Evolutionary conservation across 2,329 filamentous ascomycete species (phyloP).

Genomic region (Biscogniauxia sp.): DNA sequence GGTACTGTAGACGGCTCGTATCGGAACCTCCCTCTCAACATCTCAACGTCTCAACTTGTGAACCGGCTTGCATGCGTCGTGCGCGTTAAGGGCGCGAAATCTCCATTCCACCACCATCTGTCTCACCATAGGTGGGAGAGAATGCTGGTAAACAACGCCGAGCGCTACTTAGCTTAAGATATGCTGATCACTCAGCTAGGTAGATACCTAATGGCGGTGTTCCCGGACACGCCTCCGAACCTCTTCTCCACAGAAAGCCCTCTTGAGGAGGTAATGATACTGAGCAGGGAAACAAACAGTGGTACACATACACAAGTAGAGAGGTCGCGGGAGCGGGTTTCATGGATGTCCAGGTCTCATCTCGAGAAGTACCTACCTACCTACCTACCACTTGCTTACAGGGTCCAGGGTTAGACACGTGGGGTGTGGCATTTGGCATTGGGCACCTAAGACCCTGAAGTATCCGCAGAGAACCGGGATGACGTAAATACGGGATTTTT

Average conservation of each 20-base stretch:
- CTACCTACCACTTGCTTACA: not conserved
- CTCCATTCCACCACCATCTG: not conserved
- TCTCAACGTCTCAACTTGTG: not conserved
- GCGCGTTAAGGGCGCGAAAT: not conserved
- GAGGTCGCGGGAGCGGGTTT: not conserved
- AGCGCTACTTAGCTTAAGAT: not conserved
- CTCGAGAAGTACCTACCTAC: not conserved
- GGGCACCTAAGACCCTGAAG: not conserved
- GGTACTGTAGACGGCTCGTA: not conserved
- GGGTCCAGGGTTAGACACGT: not conserved
- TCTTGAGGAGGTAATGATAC: not conserved
- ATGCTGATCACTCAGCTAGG: not conserved
- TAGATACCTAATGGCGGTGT: not conserved
- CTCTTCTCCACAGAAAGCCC: not conserved
- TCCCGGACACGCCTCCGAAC: not conserved
- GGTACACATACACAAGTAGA: not conserved
- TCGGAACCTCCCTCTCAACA: not conserved
- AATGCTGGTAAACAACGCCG: not conserved
- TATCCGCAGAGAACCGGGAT: not conserved
- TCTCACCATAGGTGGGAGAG: not conserved
- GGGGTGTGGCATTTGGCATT: not conserved
- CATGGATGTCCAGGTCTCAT: not conserved
- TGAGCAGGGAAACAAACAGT: too few species aligned
- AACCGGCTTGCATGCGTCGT: not conserved
- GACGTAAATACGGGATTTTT: not conserved